A percentile compares a stretch with the other conserved stretches of the same genome.
These are phyloP conservation scores for Alternaria longipes DNA, from an alignment of 2,329 filamentous ascomycete genomes.

Conservation along the genomic window DNA sequence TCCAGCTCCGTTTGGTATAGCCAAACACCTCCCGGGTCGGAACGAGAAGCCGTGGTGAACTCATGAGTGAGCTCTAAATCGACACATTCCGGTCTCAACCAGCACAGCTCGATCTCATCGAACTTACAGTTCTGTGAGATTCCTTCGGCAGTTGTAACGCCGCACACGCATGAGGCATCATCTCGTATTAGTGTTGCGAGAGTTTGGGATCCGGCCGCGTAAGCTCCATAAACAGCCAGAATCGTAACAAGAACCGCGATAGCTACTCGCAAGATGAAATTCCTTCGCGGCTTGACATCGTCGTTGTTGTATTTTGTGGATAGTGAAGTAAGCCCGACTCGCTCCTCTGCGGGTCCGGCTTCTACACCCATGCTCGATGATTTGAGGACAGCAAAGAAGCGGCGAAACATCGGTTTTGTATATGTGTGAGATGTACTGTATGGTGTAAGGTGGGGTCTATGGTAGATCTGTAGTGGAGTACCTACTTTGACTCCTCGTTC, in stretches of 20 bases:
- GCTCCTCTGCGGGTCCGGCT: background rate
- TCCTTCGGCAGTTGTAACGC: background rate
- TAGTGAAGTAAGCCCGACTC: background rate
- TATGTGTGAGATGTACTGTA: background rate
- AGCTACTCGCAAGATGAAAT: background rate
- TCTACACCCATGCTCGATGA: background rate
- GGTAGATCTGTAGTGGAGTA: background rate
- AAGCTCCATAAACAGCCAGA: background rate
- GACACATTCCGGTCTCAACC: background rate
- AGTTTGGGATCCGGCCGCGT: background rate
- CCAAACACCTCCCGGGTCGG: background rate
- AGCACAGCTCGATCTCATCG: background rate
- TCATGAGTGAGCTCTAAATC: background rate
- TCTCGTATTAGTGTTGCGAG: background rate
- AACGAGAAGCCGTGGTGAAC: background rate
- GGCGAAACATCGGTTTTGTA: background rate
- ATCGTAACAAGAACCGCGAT: background rate
- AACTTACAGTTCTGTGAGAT: background rate
- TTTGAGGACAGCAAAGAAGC: background rate
- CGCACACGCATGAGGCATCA: background rate
- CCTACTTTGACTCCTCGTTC: background rate
- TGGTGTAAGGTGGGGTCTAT: background rate
- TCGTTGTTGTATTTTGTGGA: background rate
- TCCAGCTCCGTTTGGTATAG: background rate
- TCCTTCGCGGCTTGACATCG: background rate